Evolutionary conservation across 139 green algal species (phyloP).

Genomic region (Spirogloea muscicola): DNA sequence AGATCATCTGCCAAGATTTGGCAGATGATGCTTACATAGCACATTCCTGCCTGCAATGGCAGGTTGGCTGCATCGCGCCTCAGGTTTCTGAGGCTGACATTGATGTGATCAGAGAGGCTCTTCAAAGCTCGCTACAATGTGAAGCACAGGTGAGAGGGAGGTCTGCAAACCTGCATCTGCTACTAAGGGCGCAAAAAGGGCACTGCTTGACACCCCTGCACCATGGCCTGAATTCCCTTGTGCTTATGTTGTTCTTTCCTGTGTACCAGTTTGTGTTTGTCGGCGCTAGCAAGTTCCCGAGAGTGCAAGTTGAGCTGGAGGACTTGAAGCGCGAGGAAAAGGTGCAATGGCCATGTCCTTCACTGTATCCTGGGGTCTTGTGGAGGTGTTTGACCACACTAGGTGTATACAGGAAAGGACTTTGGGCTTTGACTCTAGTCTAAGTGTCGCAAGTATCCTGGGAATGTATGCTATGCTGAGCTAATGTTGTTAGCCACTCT

Average conservation of each 20-base stretch:
- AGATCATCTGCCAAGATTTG: too few relatives aligned
- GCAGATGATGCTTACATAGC: too few relatives aligned
- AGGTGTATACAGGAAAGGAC: neutral
- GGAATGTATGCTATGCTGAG: neutral
- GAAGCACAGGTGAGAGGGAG: neutral
- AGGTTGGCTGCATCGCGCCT: conserved; percentile 25
- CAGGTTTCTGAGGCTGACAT: conserved; percentile 14
- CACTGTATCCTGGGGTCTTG: too few relatives aligned
- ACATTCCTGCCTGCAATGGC: neutral
- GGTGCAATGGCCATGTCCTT: too few relatives aligned
- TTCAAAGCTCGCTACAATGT: neutral
- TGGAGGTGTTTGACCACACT: too few relatives aligned
- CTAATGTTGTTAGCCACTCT: neutral
- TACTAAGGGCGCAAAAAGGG: neutral
- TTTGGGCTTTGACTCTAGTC: neutral
- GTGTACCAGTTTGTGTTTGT: conserved; percentile 29
- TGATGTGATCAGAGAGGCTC: conserved; percentile 17
- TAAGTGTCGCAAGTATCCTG: neutral
- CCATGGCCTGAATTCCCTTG: neutral
- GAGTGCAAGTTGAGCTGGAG: conserved; percentile 25
- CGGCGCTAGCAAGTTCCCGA: conserved; percentile 4
- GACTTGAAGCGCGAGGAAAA: conserved; percentile 5
- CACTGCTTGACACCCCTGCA: neutral
- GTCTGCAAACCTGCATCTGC: neutral
- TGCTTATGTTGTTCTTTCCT: neutral